Evolutionary conservation across 1,284 basidiomycete genomes (phyloP), one percentile per base, ranked within the genome.

Genomic region (Pholiota adiposa): DNA sequence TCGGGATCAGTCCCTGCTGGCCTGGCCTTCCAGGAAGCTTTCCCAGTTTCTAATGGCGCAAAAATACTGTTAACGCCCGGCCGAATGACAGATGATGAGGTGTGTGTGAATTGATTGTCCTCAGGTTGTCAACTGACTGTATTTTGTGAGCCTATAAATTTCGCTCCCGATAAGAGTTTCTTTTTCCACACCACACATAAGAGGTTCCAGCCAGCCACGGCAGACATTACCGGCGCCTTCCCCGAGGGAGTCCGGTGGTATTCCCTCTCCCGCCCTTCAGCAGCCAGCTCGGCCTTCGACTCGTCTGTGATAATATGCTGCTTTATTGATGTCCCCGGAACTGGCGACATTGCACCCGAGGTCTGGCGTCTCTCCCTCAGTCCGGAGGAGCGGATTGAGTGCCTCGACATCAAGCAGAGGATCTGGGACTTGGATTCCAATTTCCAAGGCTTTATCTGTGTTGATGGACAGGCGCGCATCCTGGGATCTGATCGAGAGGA

Each of bases 41-140:
- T 61, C 5, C 51, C 69, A 3, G 63, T 72, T 0, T 70, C 68
- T 38, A 60, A 54, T 23, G 70, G 69, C 8, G 63, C 63, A 34
- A 68, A 71, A 31, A 72, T 73, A 5, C 38, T 73, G 7, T 54
- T 73, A 6, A 61, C 66, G 1, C 65, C 66, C 40, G 69, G 71
- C 6, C 56, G 66, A 29, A 3, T 51, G 19, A 60, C 51, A 2
- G 25, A 41, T 1, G 38, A 48, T 43, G 33, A 51, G 41, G 52
- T 44, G 36, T 34, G 34, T 6, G 58, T 7, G 52, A 31, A 18
- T 3, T 25, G 29, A 16, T 12, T 27, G 9, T 14, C 25, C 27
- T 27, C n/a, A 49, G 29, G 18, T 33, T 21, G 12, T 16, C 27
- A 21, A 11, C 19, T 33, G 31, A 36, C 25, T n/a, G 16, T 23